Base-by-base conservation (phyloP, 257 asterid genomes). In the Phtheirospermum japonicum region DNA sequence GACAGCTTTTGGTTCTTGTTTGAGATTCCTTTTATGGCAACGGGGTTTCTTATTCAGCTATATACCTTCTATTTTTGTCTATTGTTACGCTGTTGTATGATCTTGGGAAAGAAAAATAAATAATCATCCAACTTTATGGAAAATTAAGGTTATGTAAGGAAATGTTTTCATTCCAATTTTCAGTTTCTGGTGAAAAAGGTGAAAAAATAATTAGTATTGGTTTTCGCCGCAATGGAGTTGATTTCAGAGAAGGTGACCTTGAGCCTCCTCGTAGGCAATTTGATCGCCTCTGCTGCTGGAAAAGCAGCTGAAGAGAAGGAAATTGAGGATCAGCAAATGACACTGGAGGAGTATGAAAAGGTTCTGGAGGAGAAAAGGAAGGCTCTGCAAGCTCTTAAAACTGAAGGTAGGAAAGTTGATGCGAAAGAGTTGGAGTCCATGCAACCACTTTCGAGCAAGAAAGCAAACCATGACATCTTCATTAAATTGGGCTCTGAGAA, bases 401-500 rank as follows among this genome's bases (percentile, higher is more conserved):
- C 85, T 30, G 89, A 90, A 78, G 89, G 72, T 68, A 85, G 96
- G 87, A 90, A 87, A 75, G 90, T 90, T 51, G 96, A 90, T 58
- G 66, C 60, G n/a, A 81, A 80, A 68, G 96, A 61, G 71, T 90
- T 90, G 73, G 87, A 72, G 59, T 64, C 96, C 67, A 87, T 90
- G 97, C 87, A 85, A 51, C 85, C 48, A 57, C 86, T 90, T 58
- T 73, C 95, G 10, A 90, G 75, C 83, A 87, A 90, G 57, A 90
- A 90, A 64, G 39, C 62, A 13, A 82, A 63, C 49, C 85, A 85
- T 34, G 97, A 87, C 4, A 60, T 85, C 63, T 87, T 90, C 67
- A 60, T 85, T 72, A 87, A 90, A 83, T 76, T 90, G 97, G 96
- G n/a, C n/a, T n/a, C n/a, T n/a, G n/a, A n/a, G n/a, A n/a, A n/a